Base-by-base conservation (phyloP, 371 early-diverging fungal species). In the Batrachochytrium dendrobatidis region DNA sequence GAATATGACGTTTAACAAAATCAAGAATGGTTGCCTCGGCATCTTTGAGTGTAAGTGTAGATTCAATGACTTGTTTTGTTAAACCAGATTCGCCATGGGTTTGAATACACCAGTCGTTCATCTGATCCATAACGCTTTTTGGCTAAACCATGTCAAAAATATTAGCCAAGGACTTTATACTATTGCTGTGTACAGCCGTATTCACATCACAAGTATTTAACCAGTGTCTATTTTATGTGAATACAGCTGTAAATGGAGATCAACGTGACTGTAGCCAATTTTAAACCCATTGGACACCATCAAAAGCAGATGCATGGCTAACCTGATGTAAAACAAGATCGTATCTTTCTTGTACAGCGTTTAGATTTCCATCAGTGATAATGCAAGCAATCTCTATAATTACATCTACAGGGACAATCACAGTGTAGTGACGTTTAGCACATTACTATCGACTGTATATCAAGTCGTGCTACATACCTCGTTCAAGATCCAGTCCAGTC, bases 1-100 rank as follows among this genome's bases (percentile, higher is more conserved):
- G 77, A 51, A 91, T 75, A 70, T 91, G 83, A 33, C 72, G 29
- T 57, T 84, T 74, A 51, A 95, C 73, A 63, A 94, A 90, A 0
- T 69, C 76, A 17, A 90, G 66, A 20, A 95, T 82, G 43, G 76
- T 73, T 3, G 65, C 50, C 63, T 92, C 83, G 0, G 95, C 95
- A 35, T 89, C 75, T n/a, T 65, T 65, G 26, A 80, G 80, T 0
- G 84, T 79, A 30, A 83, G 67, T 12, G 67, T 83, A 1, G 92
- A 91, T 6, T 68, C 76, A n/a, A 90, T 69, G 0, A 92, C 91
- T 33, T 84, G 76, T 31, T 77, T 71, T 0, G 94, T 93, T 49
- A 95, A 79, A 5, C 95, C 95, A 22, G 90, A 89, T 81, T 68
- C 68, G 20, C 91, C 89, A 68, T 95, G 96, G 60, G 93, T 92